Evolutionary conservation across 305 asterid species (phyloP).

Genomic region (Solanum hybrid): DNA sequence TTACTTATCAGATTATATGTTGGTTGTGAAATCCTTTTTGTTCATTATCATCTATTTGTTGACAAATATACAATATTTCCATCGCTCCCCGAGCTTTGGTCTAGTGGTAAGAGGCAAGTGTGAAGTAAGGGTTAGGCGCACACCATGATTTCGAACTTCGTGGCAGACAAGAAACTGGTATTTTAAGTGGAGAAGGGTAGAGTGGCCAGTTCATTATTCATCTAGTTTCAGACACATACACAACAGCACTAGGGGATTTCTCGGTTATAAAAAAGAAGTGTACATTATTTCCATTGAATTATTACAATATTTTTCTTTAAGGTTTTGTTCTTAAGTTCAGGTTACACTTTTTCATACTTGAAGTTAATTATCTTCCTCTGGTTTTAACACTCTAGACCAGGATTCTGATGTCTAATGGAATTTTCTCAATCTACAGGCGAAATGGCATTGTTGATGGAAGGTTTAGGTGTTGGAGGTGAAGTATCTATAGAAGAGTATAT

Average conservation of each 20-base stretch:
- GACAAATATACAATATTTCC: neutral
- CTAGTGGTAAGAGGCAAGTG: neutral
- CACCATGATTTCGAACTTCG: neutral
- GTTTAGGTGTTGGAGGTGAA: conserved; percentile 69
- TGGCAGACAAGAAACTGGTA: neutral
- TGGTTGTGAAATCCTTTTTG: neutral
- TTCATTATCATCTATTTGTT: neutral
- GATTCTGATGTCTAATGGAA: neutral
- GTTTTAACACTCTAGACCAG: neutral
- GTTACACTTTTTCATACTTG: neutral
- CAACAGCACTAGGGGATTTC: neutral
- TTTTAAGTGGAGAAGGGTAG: neutral
- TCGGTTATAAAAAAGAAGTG: neutral
- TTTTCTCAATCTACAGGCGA: conserved; percentile 46
- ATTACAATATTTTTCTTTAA: neutral
- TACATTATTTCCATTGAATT: neutral
- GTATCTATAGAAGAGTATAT: conserved; percentile 74
- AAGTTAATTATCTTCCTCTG: neutral
- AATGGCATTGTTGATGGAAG: conserved; percentile 87
- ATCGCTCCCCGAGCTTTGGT: neutral
- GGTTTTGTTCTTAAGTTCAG: neutral
- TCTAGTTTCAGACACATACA: neutral
- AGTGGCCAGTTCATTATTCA: neutral
- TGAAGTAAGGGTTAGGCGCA: neutral
- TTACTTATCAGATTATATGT: neutral